Base-by-base conservation (phyloP, 805 yeast genomes). In the Saccharomycopsis oosterbeekiorum region DNA sequence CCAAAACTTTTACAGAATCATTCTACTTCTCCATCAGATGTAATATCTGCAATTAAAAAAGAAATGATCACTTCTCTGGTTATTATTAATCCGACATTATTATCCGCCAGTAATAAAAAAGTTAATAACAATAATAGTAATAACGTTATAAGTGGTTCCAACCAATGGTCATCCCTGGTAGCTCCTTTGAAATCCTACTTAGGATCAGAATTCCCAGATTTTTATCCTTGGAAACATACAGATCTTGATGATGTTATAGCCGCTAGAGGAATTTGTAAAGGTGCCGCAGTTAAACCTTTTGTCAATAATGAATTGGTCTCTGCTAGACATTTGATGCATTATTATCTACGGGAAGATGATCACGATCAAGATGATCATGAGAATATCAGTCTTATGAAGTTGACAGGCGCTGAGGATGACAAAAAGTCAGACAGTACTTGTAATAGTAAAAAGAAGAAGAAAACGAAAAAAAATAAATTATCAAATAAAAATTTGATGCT, bases 241-340 rank as follows among this genome's bases (percentile, higher is more conserved):
- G 65, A 76, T 10, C 75, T 75, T 11, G 90, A 86, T 62, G 84
- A 82, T 65, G 76, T 73, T 3, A 70, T 82, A 29, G 79, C 85
- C 67, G 76, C 79, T 57, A 79, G 75, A 40, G 76, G 79, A 68
- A 74, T 89, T 53, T 89, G 85, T 65, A 84, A 86, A 67, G 97
- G 97, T 8, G 84, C 79, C 65, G 79, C 78, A 62, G 90, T 88
- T 67, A 73, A 83, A 0, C 85, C 91, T 1, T 71, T 71, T 24
- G 89, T 85, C 1, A 70, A 77, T 42, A 83, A 86, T 68, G 96
- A 89, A 70, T 80, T 85, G 58, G 82, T 85, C 56, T 80, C 89
- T 0, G 92, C 90, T 1, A 75, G 90, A 58, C 83, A 81, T 64
- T 73, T 84, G 19, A 73, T 84, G 65, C 74, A 76, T 17, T 76